Evolutionary conservation across 805 yeast species (phyloP).

Genomic region (Jamesozyma spencerorum): DNA sequence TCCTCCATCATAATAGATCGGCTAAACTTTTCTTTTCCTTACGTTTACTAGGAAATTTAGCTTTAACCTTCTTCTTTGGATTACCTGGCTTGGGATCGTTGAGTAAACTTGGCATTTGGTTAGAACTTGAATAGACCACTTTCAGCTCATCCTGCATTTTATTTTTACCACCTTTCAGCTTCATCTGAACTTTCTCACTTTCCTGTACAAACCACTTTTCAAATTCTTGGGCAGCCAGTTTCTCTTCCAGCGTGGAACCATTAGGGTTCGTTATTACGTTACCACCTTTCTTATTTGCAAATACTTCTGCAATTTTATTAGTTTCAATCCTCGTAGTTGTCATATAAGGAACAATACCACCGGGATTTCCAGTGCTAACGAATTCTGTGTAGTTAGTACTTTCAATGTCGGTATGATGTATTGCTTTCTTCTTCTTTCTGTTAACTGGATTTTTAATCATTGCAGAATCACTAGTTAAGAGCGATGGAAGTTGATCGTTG

Average conservation of each 20-base stretch:
- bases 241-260: conserved; percentile 42
- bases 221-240: conserved; percentile 75
- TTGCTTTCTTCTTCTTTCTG: conserved; percentile 1
- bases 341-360: conserved; percentile 14
- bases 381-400: conserved; percentile 11
- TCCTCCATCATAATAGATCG: conserved; percentile 1
- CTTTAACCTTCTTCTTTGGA: conserved; percentile 12
- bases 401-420: neutral
- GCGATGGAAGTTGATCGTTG: conserved; percentile 16
- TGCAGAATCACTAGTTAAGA: conserved; percentile 7
- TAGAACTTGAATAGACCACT: conserved; percentile 13
- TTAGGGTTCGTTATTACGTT: conserved; percentile 1
- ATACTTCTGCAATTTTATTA: conserved; percentile 8
- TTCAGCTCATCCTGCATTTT: conserved; percentile 8
- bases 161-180: conserved; percentile 15
- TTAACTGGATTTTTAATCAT: conserved; percentile 2
- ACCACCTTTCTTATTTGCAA: neutral
- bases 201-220: conserved; percentile 85
- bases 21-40: neutral
- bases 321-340: conserved; percentile 3
- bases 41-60: conserved; percentile 12
- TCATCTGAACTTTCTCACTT: conserved; percentile 50
- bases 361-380: conserved; percentile 17
- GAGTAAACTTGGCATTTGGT: conserved; percentile 13
- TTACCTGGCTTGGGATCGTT: conserved; percentile 2